Percentiles rank a stretch among this genome's conserved stretches.
Evolutionary conservation across 192 early-diverging fungal genomes (phyloP).

Genomic region (Mortierella antarctica): DNA sequence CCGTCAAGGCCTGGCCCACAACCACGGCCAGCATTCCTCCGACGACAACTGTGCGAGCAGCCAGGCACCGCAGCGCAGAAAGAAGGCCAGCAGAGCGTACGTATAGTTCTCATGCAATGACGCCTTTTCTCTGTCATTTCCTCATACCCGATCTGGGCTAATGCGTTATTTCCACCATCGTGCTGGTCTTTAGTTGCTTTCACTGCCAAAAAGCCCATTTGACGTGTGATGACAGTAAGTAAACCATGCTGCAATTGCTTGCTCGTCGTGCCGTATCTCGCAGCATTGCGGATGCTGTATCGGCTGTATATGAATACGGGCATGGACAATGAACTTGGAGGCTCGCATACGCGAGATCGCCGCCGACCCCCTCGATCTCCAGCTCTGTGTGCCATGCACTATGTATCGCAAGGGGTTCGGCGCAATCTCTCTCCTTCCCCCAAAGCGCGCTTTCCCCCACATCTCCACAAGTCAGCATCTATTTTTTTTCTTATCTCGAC

Average conservation of each 20-base stretch:
- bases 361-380: too few species aligned
- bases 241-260: neutral
- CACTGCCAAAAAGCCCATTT: conserved; percentile 84
- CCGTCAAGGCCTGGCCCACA: neutral
- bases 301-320: neutral
- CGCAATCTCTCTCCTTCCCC: neutral
- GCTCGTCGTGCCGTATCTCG: neutral
- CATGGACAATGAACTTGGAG: neutral
- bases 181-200: conserved; percentile 56
- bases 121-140: too few species aligned
- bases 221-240: conserved; percentile 77
- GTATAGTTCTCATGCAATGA: too few species aligned
- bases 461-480: neutral
- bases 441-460: neutral
- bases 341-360: too few species aligned
- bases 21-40: conserved; percentile 12
- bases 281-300: neutral
- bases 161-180: neutral
- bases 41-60: conserved; percentile 11
- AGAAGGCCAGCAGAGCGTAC: conserved; percentile 66
- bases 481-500: neutral
- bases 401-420: too few species aligned
- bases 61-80: conserved; percentile 41
- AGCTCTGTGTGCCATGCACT: neutral
- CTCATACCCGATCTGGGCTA: neutral